Evolutionary conservation across 768 basidiomycete species (phyloP).

Genomic region (Serpula lacrymans): DNA sequence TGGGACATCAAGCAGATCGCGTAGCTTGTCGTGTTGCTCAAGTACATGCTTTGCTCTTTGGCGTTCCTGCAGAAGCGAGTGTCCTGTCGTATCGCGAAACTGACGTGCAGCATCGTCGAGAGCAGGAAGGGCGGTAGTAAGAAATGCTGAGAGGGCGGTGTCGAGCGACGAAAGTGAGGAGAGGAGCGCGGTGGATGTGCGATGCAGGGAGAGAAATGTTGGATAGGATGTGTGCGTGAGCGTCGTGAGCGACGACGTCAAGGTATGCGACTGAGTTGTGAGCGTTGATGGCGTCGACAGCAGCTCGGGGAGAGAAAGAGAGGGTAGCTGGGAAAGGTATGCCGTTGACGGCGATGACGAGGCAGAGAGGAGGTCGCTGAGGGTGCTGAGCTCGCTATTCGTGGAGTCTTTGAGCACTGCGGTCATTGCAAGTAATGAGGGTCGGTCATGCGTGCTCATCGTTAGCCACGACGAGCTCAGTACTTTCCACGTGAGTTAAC

Average conservation of each 20-base stretch:
- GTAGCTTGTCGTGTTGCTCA: constrained; percentile 91
- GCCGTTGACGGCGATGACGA: constrained; percentile 12
- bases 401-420: too few species aligned
- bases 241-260: constrained; percentile 86
- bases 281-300: constrained; percentile 70
- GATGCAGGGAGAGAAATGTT: constrained; percentile 86
- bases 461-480: too few species aligned
- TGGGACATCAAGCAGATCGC: constrained; percentile 89
- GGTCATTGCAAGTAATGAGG: too few species aligned
- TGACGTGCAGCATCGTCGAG: constrained; percentile 69
- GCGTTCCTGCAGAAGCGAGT: constrained; percentile 66
- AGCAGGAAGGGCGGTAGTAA: constrained; percentile 66
- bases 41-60: constrained; percentile 79
- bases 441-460: too few species aligned
- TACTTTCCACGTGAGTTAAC: too few species aligned
- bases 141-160: constrained; percentile 64
- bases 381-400: constrained; percentile 19
- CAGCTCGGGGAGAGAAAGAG: constrained; percentile 65
- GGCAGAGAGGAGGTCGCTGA: constrained; percentile 24
- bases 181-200: constrained; percentile 70
- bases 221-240: constrained; percentile 90
- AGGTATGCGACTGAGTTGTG: constrained; percentile 79
- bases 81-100: constrained; percentile 72
- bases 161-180: constrained; percentile 73
- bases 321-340: constrained; percentile 67